Conservation (phyloP, 2,329 filamentous ascomycete genomes). For the Piedraia hortae region DNA sequence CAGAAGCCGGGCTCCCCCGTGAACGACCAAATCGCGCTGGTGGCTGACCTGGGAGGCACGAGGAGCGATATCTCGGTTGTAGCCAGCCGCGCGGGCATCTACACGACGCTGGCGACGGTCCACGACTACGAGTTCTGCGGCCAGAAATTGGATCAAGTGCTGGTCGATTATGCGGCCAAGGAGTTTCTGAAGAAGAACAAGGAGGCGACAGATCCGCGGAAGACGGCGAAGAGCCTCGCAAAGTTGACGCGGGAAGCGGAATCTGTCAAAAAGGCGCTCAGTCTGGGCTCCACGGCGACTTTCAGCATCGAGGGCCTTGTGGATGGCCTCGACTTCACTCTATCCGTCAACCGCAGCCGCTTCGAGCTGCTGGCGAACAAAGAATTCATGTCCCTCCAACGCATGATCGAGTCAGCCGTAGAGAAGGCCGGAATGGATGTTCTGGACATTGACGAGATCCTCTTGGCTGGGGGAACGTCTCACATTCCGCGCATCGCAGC, state of each 20-base stretch:
- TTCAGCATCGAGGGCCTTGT: constrained; percentile 82
- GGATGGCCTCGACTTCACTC: constrained; percentile 70
- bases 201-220: constrained; percentile 42
- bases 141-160: constrained; percentile 58
- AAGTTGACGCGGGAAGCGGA: constrained; percentile 86
- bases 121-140: constrained; percentile 92
- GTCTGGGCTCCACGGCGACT: constrained; percentile 60
- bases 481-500: constrained; percentile 82
- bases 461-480: constrained; percentile 71
- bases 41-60: constrained; percentile 78
- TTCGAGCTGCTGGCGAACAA: constrained; percentile 76
- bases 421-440: constrained; percentile 83
- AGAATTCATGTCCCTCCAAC: constrained; percentile 67
- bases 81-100: constrained; percentile 79
- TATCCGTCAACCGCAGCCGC: constrained; percentile 74
- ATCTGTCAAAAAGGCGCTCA: constrained; percentile 72
- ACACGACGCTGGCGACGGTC: constrained; percentile 73
- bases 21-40: constrained; percentile 68
- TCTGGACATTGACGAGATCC: constrained; percentile 80
- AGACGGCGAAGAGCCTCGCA: constrained; percentile 54
- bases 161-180: constrained; percentile 93
- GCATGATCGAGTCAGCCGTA: constrained; percentile 56
- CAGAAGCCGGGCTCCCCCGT: constrained; percentile 20
- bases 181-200: constrained; percentile 96
- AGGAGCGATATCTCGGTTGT: constrained; percentile 78